phyloP scores from a whole-genome alignment of 257 asterid species.

The Solanum habrochaites region DNA sequence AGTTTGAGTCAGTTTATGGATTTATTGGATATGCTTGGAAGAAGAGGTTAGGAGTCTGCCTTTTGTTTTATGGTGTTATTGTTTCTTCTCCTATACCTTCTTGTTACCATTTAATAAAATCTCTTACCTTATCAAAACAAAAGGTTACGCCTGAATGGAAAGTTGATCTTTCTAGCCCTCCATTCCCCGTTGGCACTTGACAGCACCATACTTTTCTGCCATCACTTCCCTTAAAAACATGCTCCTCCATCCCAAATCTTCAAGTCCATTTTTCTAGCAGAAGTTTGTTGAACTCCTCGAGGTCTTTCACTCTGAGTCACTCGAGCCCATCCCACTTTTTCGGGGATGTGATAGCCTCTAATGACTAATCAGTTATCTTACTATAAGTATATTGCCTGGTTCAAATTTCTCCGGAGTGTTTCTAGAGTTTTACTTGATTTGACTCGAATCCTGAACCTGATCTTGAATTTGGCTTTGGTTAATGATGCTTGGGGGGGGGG shows the following conservation, averaged over 20 bases:
- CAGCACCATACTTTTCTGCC: not conserved
- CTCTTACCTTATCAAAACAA: not conserved
- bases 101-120: not conserved
- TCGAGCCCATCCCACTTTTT: not conserved
- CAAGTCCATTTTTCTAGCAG: not conserved
- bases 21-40: not conserved
- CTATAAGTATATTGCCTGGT: not conserved
- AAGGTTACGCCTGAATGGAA: not conserved
- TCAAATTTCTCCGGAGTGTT: not conserved
- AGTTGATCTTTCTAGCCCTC: not conserved
- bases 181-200: not conserved
- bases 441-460: not conserved
- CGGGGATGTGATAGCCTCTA: not conserved
- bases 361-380: not conserved
- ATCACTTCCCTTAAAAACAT: not conserved
- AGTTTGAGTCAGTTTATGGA: not conserved
- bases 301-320: not conserved
- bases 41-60: not conserved
- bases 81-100: not conserved
- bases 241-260: not conserved
- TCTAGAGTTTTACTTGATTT: not conserved
- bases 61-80: not conserved
- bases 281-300: not conserved
- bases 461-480: not conserved
- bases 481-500: not conserved